Conservation (phyloP, 2,329 filamentous ascomycete species). For the Raffaelea albimanens region DNA sequence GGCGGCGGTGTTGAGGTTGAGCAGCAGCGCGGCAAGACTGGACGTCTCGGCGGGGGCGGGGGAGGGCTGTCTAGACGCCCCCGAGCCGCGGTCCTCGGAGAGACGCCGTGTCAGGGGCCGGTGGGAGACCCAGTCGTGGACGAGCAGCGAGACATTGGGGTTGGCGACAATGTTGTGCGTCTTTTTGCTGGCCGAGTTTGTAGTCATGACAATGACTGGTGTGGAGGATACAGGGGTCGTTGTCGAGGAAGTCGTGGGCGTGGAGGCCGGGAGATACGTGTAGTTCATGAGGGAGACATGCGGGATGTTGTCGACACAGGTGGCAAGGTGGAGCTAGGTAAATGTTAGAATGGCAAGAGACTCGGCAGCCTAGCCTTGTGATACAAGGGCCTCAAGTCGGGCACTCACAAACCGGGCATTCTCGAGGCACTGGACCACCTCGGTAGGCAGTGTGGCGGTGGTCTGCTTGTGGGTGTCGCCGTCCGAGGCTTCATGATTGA, state of each 20-base stretch:
- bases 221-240: constrained; percentile 21
- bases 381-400: constrained; percentile 7
- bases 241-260: constrained; percentile 51
- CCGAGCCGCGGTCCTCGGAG: too few relatives aligned
- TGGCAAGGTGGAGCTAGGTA: constrained; percentile 82
- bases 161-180: constrained; percentile 75
- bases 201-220: constrained; percentile 96
- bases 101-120: constrained; percentile 64
- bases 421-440: constrained; percentile 84
- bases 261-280: constrained; percentile 80
- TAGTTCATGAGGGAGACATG: constrained; percentile 99
- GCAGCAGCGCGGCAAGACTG: constrained; percentile 70
- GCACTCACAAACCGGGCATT: constrained; percentile 82
- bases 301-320: constrained; percentile 71
- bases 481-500: constrained; percentile 67
- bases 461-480: constrained; percentile 62
- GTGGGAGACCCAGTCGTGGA: constrained; percentile 95
- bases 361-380: neutral
- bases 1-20: constrained; percentile 85
- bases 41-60: too few relatives aligned
- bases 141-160: constrained; percentile 82
- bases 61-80: too few relatives aligned
- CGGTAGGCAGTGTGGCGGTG: constrained; percentile 62
- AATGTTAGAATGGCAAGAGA: neutral
- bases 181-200: constrained; percentile 68